Conservation (phyloP, 2,329 filamentous ascomycete genomes). For the Phialophora chinensis region DNA sequence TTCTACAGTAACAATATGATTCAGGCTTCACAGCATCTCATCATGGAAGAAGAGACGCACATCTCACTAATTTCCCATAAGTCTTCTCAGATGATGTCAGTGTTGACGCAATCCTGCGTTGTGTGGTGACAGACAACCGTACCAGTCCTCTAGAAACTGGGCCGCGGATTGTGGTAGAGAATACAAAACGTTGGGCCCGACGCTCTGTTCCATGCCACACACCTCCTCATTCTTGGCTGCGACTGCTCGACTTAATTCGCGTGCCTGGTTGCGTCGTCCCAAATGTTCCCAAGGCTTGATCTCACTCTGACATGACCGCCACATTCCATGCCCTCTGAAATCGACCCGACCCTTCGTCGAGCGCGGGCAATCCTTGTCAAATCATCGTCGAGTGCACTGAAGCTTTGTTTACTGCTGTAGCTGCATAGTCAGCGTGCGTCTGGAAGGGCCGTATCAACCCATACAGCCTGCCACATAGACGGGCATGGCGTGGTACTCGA, state of each 20-base stretch:
- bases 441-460: not conserved
- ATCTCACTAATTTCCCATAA: not conserved
- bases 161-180: not conserved
- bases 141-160: not conserved
- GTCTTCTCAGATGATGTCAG: not conserved
- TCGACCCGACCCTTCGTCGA: not conserved
- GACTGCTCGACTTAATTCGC: not conserved
- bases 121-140: not conserved
- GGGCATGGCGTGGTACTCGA: constrained; percentile 68
- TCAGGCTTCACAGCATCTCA: not conserved
- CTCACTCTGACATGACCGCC: not conserved
- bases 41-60: not conserved
- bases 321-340: not conserved
- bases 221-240: not conserved
- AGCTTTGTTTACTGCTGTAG: not conserved
- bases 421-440: not conserved
- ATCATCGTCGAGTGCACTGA: not conserved
- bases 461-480: not conserved
- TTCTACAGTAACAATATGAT: not conserved
- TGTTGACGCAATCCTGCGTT: not conserved
- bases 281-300: not conserved
- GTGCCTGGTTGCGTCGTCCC: not conserved
- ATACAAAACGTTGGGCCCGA: not conserved
- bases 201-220: not conserved
- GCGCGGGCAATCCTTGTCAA: not conserved